Base-by-base conservation (phyloP, 495 filamentous ascomycete genomes). In the Talaromyces stipitatus region DNA sequence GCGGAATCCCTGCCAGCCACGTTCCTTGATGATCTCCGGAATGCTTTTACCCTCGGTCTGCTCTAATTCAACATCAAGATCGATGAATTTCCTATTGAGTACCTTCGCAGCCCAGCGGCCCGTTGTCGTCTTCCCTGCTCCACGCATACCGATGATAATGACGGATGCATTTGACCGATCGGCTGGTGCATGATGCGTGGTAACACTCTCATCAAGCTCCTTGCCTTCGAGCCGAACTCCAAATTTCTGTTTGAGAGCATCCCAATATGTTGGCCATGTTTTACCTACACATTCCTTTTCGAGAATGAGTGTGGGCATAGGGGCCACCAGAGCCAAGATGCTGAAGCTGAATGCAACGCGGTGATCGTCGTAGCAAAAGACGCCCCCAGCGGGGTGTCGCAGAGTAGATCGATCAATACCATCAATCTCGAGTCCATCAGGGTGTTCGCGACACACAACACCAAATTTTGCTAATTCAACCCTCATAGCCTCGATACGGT, bases 191-290 rank as follows among this genome's bases (percentile, higher is more conserved):
- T 61, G 65, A 53, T 56, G 62, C 32, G 62, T 61, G 10, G 56
- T 57, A 45, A 63, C 72, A 45, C 63, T 75, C 63, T 67, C 74
- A 51, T 76, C 75, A 33, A 85, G 74, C 41, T 94, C 89, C 33
- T 79, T 77, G 28, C 94, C 94, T 38, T 85, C 81, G 20, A 97
- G 71, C 23, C 81, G 70, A 26, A 87, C 88, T 12, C 81, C 77
- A 73, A 95, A 99, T 2, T 81, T 76, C 56, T 87, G 82, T 29
- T 85, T 82, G 54, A 96, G 66, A 38, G 84, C 82, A 69, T 99
- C 95, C 94, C 94, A 99, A 90, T 94, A 99, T 11, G 91, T 94
- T 0, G 94, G 94, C 94, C 95, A 99, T n/a, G 94, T 99, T 80
- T 99, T 99, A 41, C 86, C 92, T 20, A 90, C 88, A 66, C 94